Evolutionary conservation across 129 eudicot species (phyloP).

Genomic region (Ambrosia artemisiifolia): DNA sequence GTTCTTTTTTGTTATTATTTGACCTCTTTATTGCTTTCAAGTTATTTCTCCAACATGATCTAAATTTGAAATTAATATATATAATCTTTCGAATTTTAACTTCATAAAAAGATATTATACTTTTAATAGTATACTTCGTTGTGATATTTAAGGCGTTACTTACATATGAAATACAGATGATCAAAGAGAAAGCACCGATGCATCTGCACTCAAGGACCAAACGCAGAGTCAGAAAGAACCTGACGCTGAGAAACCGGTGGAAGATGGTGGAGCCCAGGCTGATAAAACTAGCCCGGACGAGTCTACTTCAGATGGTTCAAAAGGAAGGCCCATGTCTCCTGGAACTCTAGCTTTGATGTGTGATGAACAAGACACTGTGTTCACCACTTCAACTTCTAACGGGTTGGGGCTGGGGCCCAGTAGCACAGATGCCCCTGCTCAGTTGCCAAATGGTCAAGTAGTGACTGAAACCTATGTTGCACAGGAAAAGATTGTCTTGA

Average conservation of each 20-base stretch:
- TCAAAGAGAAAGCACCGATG: slow-evolving; percentile 24
- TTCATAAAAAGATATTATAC: background rate
- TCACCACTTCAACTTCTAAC: slow-evolving; percentile 26
- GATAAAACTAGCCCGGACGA: slow-evolving; percentile 14
- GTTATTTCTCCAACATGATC: background rate
- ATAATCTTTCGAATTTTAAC: background rate
- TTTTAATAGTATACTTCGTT: background rate
- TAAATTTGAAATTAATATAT: background rate
- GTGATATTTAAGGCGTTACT: background rate
- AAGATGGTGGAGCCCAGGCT: slow-evolving; percentile 16
- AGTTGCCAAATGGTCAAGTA: slow-evolving; percentile 25
- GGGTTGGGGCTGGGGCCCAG: background rate
- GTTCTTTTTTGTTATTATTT: background rate
- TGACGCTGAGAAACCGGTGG: slow-evolving; percentile 11
- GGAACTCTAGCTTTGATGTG: slow-evolving; percentile 79
- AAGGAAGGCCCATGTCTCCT: slow-evolving; percentile 62
- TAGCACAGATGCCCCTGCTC: background rate
- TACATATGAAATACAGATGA: background rate
- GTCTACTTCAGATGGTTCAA: slow-evolving; percentile 16
- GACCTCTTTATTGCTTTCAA: background rate
- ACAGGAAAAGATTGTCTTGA: slow-evolving; percentile 66
- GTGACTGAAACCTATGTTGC: slow-evolving; percentile 44
- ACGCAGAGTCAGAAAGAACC: slow-evolving; percentile 21
- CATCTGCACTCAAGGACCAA: slow-evolving; percentile 10
- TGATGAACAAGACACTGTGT: slow-evolving; percentile 58